Base-by-base conservation (phyloP, 345 rosid genomes). In the Lenwebbia sp. region DNA sequence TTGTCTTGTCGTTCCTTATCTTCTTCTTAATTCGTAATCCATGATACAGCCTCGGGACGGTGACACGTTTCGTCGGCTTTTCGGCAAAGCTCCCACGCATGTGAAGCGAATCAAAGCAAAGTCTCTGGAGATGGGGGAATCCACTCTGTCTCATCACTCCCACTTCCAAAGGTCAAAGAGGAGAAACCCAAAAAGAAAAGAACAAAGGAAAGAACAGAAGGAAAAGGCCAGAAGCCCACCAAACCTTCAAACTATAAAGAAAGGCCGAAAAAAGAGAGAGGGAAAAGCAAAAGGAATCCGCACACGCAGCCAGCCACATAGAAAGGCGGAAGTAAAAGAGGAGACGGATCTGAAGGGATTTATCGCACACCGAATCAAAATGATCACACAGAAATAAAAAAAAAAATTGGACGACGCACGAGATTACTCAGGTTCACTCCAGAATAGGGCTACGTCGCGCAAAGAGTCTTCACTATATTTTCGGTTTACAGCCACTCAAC, bases 241-340 rank as follows among this genome's bases (percentile, higher is more conserved):
- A 21, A 54, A 54, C 56, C 25, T 54, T 7, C 56, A 44, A 57
- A 40, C 13, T 17, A 41, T 6, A 57, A 57, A 3, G 22, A 19
- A 54, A 52, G 7, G 62, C 52, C 41, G 41, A 47, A 47, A 44
- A 44, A 44, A 44, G 5, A 44, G 5, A 41, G 47, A 44, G 6
- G 25, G 22, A 47, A 54, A 37, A 75, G 78, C 26, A 41, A 7
- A 53, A 54, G 78, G 87, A 85, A 84, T 76, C 83, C 83, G 30
- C 84, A 54, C 37, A 47, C 86, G 78, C 78, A 33, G 78, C 40
- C 82, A 23, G 57, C 92, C 91, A 89, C 90, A 86, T 54, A 84
- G 78, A 89, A 86, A 83, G 89, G 89, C 70, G 1, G 88, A 76
- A 84, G 87, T 58, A 86, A 87, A 86, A 86, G 23, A 41, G 23